Conservation (phyloP, 768 basidiomycete species). For the Coprinellus micaceus region DNA sequence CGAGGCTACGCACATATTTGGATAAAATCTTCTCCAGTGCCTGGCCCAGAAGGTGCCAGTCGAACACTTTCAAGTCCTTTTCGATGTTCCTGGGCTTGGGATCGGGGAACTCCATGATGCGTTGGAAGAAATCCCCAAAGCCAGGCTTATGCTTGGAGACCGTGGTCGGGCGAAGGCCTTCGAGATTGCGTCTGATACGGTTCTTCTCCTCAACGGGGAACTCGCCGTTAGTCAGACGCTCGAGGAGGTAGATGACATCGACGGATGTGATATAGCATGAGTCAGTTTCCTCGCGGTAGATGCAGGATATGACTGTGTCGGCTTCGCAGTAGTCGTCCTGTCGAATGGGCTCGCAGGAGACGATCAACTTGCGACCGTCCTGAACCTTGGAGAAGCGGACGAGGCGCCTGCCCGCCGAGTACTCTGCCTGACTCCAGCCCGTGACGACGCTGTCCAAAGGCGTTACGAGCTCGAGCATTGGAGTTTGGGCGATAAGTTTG, state of each 20-base stretch:
- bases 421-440: constrained; percentile 65
- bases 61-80: constrained; percentile 90
- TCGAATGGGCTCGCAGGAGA: constrained; percentile 72
- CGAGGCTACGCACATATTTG: constrained; percentile 64
- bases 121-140: constrained; percentile 85
- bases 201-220: constrained; percentile 98
- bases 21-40: constrained; percentile 77
- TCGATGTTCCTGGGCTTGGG: constrained; percentile 97
- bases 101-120: constrained; percentile 93
- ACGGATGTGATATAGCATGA: constrained; percentile 90
- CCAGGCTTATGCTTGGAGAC: constrained; percentile 82
- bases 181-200: constrained; percentile 88
- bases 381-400: constrained; percentile 82
- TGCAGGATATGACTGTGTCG: constrained; percentile 90
- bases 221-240: constrained; percentile 67
- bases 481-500: constrained; percentile 47
- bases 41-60: constrained; percentile 66
- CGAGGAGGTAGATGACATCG: constrained; percentile 91
- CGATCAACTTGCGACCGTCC: constrained; percentile 70
- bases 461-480: constrained; percentile 58
- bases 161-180: constrained; percentile 87
- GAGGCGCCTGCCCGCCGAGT: constrained; percentile 68
- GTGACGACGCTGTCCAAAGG: constrained; percentile 52
- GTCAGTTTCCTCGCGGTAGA: constrained; percentile 75
- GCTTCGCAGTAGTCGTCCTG: constrained; percentile 71